Base-by-base conservation (phyloP, 208 protist species). In the Leishmania amazonensis region DNA sequence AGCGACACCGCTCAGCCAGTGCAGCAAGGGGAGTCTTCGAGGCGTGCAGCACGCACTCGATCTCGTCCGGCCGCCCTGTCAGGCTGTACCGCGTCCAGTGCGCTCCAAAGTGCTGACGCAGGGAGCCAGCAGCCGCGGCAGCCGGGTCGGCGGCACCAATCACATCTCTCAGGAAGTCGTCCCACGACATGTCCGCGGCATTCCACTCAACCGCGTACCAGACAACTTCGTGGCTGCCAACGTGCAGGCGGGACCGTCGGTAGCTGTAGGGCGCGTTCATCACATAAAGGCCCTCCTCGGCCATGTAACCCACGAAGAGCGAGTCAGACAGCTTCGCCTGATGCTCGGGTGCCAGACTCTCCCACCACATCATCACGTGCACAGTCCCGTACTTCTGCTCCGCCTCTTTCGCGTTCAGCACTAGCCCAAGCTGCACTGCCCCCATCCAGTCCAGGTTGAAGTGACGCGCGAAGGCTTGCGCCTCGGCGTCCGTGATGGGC, bases 181-280 rank as follows among this genome's bases (percentile, higher is more conserved):
- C 80, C 91, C 92, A 97, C 28, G 77, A 91, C 87, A 95, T 86
- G 60, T 84, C 77, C 31, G 87, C 83, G 42, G 65, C 79, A 7
- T 90, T 85, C 90, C 91, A 97, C 49, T 89, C 75, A 35, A 97
- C 87, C 58, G 83, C 83, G 78, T 89, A 96, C 90, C 92, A 97
- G 49, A 84, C 85, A 17, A 90, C 87, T 57, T 89, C 83, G 47
- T 67, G 28, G 11, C 84, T 53, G 8, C 88, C 90, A 38, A 74
- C 79, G 76, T 94, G 88, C 74, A 94, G 85, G 47, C 89, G 87
- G 11, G 94, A 81, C 40, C 87, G 89, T 28, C 85, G 79, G 80
- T 91, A 94, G 62, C 87, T 86, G 84, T 96, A 96, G 67, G 92
- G 94, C 28, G 91, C 89, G 78, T 97, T 97, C 71, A 96, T 78